Evolutionary conservation across 1,139 yeast genomes (phyloP).

Genomic region (Saccharomyces hybrid): DNA sequence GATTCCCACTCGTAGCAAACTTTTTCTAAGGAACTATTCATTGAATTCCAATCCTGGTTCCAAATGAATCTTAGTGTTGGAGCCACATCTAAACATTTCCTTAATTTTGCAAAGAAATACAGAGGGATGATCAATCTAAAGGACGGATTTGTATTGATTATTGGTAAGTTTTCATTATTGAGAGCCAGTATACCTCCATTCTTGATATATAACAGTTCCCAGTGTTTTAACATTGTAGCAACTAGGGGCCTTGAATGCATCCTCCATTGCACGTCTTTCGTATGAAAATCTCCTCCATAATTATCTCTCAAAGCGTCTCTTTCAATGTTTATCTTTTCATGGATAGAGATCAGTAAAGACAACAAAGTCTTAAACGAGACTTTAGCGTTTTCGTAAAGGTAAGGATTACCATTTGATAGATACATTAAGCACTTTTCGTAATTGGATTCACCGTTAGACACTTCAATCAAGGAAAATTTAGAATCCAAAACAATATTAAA

Average conservation of each 20-base stretch:
- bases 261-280: conserved; percentile 51
- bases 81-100: conserved; percentile 51
- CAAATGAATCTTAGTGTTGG: conserved; percentile 52
- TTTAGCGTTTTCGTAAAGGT: conserved; percentile 33
- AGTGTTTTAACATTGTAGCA: conserved; percentile 47
- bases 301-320: conserved; percentile 29
- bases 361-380: conserved; percentile 53
- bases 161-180: conserved; percentile 38
- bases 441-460: conserved; percentile 51
- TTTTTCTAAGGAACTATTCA: conserved; percentile 46
- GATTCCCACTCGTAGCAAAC: conserved; percentile 37
- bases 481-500: conserved; percentile 38
- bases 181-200: conserved; percentile 56
- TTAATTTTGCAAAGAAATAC: conserved; percentile 54
- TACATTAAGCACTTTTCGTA: conserved; percentile 45
- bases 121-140: conserved; percentile 59
- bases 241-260: conserved; percentile 50
- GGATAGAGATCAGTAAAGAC: conserved; percentile 61
- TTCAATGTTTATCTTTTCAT: conserved; percentile 57
- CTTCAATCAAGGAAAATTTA: conserved; percentile 44
- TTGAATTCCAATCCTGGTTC: conserved; percentile 54
- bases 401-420: conserved; percentile 39
- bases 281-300: conserved; percentile 31
- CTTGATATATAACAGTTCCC: conserved; percentile 56
- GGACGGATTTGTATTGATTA: conserved; percentile 46